Evolutionary conservation across 2,329 filamentous ascomycete species (phyloP).

Genomic region (Venturia nashicola): DNA sequence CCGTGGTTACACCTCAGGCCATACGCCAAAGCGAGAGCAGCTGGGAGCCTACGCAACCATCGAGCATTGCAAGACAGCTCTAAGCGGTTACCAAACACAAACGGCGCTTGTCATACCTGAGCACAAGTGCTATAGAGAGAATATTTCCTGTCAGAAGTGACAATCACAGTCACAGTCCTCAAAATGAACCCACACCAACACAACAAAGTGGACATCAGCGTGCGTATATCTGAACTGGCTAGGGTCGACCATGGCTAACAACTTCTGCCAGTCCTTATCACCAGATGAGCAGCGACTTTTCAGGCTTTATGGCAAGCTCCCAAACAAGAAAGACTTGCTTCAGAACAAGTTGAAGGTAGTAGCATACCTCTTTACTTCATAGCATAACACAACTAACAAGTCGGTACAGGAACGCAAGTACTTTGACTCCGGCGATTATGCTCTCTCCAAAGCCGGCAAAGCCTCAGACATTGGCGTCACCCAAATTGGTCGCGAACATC

Average conservation of each 20-base stretch:
- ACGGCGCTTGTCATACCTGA: neutral
- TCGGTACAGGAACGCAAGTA: conserved; percentile 69
- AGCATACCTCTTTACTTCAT: neutral
- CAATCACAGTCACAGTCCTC: neutral
- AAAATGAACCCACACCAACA: conserved; percentile 91
- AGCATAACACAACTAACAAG: neutral
- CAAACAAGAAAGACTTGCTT: conserved; percentile 88
- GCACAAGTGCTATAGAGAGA: neutral
- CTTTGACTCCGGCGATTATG: conserved; percentile 94
- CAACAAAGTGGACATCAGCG: conserved; percentile 95
- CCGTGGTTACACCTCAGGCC: neutral
- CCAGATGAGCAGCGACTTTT: conserved; percentile 94
- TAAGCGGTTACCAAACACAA: neutral
- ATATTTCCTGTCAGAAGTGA: neutral
- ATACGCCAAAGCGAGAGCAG: neutral
- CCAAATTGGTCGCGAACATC: conserved; percentile 87
- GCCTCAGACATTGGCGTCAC: conserved; percentile 88
- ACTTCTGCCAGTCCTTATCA: conserved; percentile 58
- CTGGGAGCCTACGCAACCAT: neutral
- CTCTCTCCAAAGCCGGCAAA: conserved; percentile 94
- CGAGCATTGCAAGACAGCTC: neutral
- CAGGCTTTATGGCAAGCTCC: conserved; percentile 94
- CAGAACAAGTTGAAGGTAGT: conserved; percentile 87
- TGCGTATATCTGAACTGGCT: conserved; percentile 39
- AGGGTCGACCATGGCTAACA: conserved; percentile 7